Conservation (phyloP, 2,329 filamentous ascomycete species). For the Chaetomium sp. region DNA sequence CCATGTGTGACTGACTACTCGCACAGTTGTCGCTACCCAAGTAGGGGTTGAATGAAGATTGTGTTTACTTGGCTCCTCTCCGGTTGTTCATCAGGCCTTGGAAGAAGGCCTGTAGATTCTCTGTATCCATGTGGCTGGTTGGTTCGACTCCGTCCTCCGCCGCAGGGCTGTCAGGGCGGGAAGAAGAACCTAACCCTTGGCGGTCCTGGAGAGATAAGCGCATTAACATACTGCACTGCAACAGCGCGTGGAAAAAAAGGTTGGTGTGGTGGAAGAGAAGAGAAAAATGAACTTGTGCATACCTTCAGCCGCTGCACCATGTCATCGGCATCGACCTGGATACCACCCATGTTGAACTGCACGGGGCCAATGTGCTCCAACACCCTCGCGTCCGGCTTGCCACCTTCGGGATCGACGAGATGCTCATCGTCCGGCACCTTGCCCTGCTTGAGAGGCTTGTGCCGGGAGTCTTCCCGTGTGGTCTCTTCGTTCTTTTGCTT, state of each 20-base stretch:
- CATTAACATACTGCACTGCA: neutral
- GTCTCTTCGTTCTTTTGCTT: constrained; percentile 52
- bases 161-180: constrained; percentile 37
- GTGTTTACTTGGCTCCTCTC: constrained; percentile 22
- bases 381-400: constrained; percentile 37
- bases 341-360: constrained; percentile 97
- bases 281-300: constrained; percentile 10
- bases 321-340: constrained; percentile 91
- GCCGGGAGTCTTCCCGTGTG: constrained; percentile 29
- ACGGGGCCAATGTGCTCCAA: constrained; percentile 88
- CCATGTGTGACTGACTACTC: too few species aligned
- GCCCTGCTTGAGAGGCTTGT: constrained; percentile 42
- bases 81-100: constrained; percentile 53
- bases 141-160: constrained; percentile 32
- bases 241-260: neutral
- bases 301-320: constrained; percentile 85
- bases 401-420: constrained; percentile 21
- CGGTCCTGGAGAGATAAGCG: constrained; percentile 40
- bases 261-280: neutral
- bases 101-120: constrained; percentile 55
- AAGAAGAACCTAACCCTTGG: constrained; percentile 44
- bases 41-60: neutral
- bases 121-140: constrained; percentile 43
- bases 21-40: too few species aligned
- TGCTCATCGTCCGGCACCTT: constrained; percentile 26